Conservation (phyloP, 768 basidiomycete genomes). For the Boletus sensibilis region DNA sequence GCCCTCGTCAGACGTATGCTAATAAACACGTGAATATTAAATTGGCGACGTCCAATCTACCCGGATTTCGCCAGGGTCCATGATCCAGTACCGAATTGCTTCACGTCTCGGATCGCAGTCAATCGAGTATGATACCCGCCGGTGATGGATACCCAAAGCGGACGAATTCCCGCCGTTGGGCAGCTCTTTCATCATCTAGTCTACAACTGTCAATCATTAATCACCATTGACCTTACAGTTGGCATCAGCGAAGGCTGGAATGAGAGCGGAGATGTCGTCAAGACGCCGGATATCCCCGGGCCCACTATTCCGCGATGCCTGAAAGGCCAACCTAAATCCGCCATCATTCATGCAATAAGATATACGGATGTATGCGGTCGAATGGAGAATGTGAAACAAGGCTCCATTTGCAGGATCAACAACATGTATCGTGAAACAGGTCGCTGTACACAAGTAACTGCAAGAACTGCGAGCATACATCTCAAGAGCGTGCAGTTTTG, state of each 20-base stretch:
- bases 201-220: neutral
- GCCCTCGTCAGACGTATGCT: neutral
- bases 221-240: neutral
- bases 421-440: neutral
- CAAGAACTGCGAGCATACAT: neutral
- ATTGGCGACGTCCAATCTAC: neutral
- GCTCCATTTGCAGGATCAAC: neutral
- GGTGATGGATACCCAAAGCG: neutral
- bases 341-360: neutral
- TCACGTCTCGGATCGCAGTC: neutral
- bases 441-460: neutral
- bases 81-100: neutral
- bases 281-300: neutral
- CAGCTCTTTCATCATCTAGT: neutral
- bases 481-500: neutral
- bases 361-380: neutral
- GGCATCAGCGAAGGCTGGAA: neutral
- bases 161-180: neutral
- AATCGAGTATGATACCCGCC: neutral
- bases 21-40: neutral
- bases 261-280: neutral
- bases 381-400: neutral
- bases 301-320: neutral
- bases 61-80: neutral
- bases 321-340: neutral